Conservation (phyloP, 306 rosid genomes). For the Casuarina cunninghamiana region DNA sequence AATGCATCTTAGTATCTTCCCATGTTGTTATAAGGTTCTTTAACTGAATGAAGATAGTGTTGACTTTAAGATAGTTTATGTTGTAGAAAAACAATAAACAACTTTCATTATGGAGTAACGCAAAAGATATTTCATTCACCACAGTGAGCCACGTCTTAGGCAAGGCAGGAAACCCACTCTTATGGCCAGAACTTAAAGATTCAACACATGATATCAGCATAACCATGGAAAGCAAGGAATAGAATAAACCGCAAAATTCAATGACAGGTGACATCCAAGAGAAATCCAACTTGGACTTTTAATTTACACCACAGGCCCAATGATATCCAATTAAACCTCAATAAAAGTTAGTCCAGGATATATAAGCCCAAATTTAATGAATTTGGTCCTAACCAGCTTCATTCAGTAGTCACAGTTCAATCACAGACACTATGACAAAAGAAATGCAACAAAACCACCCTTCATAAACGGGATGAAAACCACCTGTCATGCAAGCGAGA, state of each 20-base stretch:
- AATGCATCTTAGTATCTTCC: no score
- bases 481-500: constrained; percentile 99
- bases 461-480: constrained; percentile 59
- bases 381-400: constrained; percentile 4
- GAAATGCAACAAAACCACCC: constrained; percentile 37
- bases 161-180: no score
- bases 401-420: background rate
- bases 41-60: no score
- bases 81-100: no score
- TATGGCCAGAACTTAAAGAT: background rate
- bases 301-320: background rate
- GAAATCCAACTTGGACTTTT: background rate
- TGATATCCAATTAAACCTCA: background rate
- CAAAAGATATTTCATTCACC: no score
- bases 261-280: background rate
- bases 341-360: background rate
- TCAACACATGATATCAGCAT: background rate
- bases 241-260: constrained; percentile 11
- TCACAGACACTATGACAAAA: constrained; percentile 20
- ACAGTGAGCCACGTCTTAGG: no score
- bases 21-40: no score
- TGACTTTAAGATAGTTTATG: no score
- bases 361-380: background rate
- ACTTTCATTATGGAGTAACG: no score
- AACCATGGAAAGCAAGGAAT: constrained; percentile 13